Conservation (phyloP, 345 rosid genomes). For the Sonneratia caseolaris region DNA sequence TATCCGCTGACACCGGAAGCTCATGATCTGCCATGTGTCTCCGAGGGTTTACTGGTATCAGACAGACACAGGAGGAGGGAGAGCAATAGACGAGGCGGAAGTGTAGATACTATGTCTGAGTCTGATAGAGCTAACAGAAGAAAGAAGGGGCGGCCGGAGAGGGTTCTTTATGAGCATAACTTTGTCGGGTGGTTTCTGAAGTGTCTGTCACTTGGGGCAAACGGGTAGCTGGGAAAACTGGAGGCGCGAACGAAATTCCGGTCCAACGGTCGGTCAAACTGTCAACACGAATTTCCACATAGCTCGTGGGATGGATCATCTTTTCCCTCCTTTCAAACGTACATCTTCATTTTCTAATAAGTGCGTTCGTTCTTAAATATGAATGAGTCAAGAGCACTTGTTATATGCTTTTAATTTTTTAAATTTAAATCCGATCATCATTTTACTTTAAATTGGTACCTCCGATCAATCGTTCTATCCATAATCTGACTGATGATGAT, state of each 20-base stretch:
- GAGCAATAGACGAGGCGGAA: neutral
- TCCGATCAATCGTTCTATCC: too few species aligned
- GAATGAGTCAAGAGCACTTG: too few species aligned
- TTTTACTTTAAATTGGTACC: too few species aligned
- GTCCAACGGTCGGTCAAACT: neutral
- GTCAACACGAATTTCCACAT: neutral
- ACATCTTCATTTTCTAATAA: too few species aligned
- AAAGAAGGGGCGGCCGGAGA: neutral
- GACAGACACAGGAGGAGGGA: neutral
- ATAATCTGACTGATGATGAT: too few species aligned
- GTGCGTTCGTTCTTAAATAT: too few species aligned
- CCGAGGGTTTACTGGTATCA: neutral
- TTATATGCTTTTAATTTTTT: too few species aligned
- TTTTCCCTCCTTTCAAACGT: too few species aligned
- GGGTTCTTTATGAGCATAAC: neutral
- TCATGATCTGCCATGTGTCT: constrained; percentile 1
- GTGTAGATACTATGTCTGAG: neutral
- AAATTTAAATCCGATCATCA: too few species aligned
- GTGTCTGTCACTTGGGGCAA: neutral
- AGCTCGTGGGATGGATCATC: too few species aligned
- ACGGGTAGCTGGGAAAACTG: neutral
- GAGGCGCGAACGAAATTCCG: constrained; percentile 4
- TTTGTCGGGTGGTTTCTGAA: neutral
- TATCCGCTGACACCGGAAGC: constrained; percentile 1
- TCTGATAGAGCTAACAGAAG: neutral